Percentiles rank a stretch among this genome's conserved stretches.
These are phyloP conservation scores for Colletotrichum sp. DNA, from an alignment of 2,329 filamentous ascomycete species.

Conservation along the genomic window DNA sequence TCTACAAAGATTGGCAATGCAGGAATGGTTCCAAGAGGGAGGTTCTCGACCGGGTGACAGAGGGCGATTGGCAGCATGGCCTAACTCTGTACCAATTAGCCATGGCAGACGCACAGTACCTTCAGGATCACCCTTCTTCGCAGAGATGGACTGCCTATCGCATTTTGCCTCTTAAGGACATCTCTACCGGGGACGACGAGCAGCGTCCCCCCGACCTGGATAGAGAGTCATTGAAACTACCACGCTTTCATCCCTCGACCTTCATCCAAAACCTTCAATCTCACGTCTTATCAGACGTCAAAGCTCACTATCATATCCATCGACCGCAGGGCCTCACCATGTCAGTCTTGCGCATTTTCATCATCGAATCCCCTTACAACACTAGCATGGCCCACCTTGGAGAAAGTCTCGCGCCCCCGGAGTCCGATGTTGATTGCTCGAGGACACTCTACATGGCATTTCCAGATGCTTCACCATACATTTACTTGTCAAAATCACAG, in stretches of 20 bases:
- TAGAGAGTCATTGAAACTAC: conserved; percentile 55
- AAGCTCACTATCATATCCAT: conserved; percentile 82
- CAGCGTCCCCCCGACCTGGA: conserved; percentile 39
- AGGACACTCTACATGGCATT: conserved; percentile 82
- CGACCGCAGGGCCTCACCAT: conserved; percentile 73
- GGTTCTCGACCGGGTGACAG: conserved; percentile 65
- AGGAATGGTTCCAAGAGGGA: conserved; percentile 67
- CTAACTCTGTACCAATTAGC: conserved; percentile 70
- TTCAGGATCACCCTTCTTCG: conserved; percentile 68
- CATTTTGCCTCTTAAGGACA: conserved; percentile 56
- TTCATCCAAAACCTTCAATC: conserved; percentile 79
- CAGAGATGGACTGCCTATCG: conserved; percentile 69
- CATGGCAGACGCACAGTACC: conserved; percentile 70
- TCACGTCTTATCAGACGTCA: conserved; percentile 78
- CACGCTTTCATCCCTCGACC: conserved; percentile 79
- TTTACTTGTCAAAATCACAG: conserved; percentile 68
- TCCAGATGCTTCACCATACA: conserved; percentile 77
- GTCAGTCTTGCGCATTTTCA: conserved; percentile 77
- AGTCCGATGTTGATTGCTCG: conserved; percentile 64
- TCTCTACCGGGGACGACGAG: conserved; percentile 42
- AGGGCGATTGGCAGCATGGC: conserved; percentile 73
- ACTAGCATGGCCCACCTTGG: conserved; percentile 54
- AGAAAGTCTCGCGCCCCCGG: conserved; percentile 28
- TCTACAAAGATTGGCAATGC: conserved; percentile 65
- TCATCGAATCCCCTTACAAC: conserved; percentile 78